phyloP scores from a whole-genome alignment of 2,329 filamentous ascomycete species.

The Pseudogymnoascus sp. region DNA sequence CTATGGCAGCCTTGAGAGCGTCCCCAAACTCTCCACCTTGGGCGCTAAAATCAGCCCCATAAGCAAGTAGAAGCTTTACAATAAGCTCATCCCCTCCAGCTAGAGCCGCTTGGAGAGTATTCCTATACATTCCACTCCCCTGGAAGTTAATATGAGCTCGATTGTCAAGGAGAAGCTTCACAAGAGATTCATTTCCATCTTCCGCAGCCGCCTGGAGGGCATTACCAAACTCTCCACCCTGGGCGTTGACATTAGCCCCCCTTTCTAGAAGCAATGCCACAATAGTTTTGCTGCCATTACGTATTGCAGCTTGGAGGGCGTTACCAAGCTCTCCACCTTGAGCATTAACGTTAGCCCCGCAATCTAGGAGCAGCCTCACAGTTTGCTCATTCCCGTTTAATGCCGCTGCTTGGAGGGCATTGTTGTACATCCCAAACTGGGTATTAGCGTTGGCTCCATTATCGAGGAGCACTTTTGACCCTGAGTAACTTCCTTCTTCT shows the following conservation, averaged over 20 bases:
- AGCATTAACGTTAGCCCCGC: no score
- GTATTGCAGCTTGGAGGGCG: not conserved
- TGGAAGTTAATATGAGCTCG: slow-evolving; percentile 9
- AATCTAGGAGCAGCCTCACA: slow-evolving; percentile 12
- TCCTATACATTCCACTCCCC: not conserved
- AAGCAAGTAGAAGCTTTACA: not conserved
- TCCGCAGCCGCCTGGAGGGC: not conserved
- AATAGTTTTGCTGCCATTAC: not conserved
- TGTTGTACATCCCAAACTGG: not conserved
- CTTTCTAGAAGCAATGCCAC: not conserved
- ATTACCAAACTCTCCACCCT: no score
- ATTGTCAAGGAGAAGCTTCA: not conserved
- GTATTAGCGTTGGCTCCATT: not conserved
- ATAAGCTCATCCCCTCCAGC: not conserved
- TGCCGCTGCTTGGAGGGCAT: not conserved
- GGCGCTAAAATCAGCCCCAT: not conserved
- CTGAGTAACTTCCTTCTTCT: not conserved
- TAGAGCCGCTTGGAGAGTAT: not conserved
- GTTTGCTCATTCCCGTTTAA: not conserved
- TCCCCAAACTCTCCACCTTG: not conserved
- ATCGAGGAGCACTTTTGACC: not conserved
- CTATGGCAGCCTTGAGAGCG: not conserved
- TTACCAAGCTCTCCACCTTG: not conserved
- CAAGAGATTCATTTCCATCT: not conserved
- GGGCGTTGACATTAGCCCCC: no score